A percentile compares a stretch with the other conserved stretches of the same genome.
phyloP scores from a whole-genome alignment of 2,329 filamentous ascomycete genomes.

The Claviceps arundinis region DNA sequence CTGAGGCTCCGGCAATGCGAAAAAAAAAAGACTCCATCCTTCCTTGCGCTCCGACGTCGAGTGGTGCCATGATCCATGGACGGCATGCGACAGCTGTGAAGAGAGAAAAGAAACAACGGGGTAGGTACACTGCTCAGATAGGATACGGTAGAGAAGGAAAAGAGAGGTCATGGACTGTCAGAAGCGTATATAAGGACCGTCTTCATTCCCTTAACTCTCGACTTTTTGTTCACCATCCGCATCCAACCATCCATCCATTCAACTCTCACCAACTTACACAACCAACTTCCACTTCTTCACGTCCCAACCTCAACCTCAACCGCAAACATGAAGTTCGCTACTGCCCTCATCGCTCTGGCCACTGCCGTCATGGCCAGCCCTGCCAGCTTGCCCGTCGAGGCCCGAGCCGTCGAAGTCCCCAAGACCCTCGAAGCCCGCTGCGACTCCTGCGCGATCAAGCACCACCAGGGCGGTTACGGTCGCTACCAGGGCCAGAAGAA shows the following conservation, averaged over 20 bases:
- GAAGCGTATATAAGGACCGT: background rate
- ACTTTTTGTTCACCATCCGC: background rate
- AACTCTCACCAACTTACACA: background rate
- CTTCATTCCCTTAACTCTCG: background rate
- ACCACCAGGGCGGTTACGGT: background rate
- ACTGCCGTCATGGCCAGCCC: conserved; percentile 3
- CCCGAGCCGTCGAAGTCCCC: no score
- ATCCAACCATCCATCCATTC: background rate
- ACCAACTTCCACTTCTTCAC: background rate
- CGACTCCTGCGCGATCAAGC: background rate
- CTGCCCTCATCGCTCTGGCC: background rate
- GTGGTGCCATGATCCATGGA: background rate
- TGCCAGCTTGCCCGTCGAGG: background rate
- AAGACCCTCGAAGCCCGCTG: background rate
- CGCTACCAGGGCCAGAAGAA: background rate
- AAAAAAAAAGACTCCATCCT: no score
- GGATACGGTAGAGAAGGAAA: background rate
- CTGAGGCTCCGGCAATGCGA: background rate
- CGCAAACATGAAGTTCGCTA: conserved; percentile 3
- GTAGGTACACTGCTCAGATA: no score
- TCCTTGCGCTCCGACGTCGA: background rate
- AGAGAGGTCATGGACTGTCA: background rate
- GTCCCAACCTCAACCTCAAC: background rate
- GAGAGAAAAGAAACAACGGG: background rate
- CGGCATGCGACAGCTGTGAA: background rate